Percentiles rank a stretch among this genome's conserved stretches.
These are phyloP conservation scores for Lepidium sativum DNA, from an alignment of 345 rosid genomes.

Conservation along the genomic window DNA sequence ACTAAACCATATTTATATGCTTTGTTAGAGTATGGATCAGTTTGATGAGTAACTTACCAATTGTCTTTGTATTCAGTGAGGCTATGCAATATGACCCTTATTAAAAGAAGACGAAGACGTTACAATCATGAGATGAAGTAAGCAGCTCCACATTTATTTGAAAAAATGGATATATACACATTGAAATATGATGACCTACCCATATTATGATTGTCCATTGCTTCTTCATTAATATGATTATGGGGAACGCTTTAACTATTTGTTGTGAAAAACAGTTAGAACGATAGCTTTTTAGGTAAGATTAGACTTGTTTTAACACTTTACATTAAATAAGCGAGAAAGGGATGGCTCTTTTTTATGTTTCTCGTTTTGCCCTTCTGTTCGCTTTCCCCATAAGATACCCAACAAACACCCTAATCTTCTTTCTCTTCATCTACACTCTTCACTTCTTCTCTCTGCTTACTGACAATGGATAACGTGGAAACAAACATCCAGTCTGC, in stretches of 20 bases:
- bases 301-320: not conserved
- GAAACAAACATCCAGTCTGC: not conserved
- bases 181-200: not conserved
- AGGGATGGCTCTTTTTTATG: not conserved
- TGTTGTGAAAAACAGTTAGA: slow-evolving; percentile 19
- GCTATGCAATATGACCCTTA: not conserved
- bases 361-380: not conserved
- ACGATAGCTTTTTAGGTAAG: not conserved
- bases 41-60: too few species aligned
- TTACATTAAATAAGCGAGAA: slow-evolving; percentile 10
- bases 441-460: not conserved
- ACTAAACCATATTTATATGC: too few species aligned
- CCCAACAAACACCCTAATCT: not conserved
- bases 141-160: not conserved
- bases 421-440: not conserved
- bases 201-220: not conserved
- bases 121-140: not conserved
- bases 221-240: not conserved
- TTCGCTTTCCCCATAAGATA: slow-evolving; percentile 3
- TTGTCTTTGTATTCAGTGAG: not conserved
- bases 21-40: too few species aligned
- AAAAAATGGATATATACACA: not conserved
- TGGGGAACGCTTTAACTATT: slow-evolving; percentile 4
- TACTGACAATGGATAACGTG: not conserved
- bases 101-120: not conserved